These are phyloP conservation scores for Aspergillus sp. DNA, from an alignment of 2,329 filamentous ascomycete species.

Conservation along the genomic window DNA sequence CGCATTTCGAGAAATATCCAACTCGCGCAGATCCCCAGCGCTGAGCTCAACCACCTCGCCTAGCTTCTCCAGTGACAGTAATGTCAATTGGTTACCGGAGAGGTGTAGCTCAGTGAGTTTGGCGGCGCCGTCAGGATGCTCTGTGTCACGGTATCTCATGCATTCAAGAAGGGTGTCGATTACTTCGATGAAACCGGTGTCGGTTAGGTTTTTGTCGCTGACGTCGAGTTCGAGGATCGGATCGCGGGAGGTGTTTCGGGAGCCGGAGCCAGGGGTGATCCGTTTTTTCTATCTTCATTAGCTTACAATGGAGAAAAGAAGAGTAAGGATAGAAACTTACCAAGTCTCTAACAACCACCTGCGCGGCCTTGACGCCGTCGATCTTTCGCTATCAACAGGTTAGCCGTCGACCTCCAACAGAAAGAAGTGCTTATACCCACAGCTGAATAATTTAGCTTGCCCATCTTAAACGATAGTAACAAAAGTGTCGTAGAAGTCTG, in stretches of 20 bases:
- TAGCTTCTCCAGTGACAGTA: constrained; percentile 34
- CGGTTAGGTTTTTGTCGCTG: constrained; percentile 39
- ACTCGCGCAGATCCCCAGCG: constrained; percentile 38
- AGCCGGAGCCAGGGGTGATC: constrained; percentile 22
- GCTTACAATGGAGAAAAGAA: not conserved
- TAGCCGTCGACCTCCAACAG: constrained; percentile 5
- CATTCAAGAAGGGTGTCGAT: constrained; percentile 37
- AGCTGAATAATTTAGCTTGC: constrained; percentile 34
- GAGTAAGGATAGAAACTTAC: constrained; percentile 15
- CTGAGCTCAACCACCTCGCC: constrained; percentile 37
- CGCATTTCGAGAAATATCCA: constrained; percentile 43
- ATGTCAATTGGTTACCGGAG: constrained; percentile 39
- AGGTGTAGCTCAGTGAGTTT: constrained; percentile 43
- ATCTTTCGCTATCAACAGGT: constrained; percentile 35
- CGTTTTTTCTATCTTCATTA: constrained; percentile 25
- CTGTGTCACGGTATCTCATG: constrained; percentile 26
- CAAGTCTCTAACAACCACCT: constrained; percentile 40
- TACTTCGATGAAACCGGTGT: constrained; percentile 39
- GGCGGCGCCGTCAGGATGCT: constrained; percentile 24
- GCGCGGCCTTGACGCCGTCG: constrained; percentile 40
- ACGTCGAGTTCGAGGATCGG: constrained; percentile 41
- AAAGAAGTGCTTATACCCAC: constrained; percentile 17
- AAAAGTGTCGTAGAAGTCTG: not conserved
- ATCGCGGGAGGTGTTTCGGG: constrained; percentile 25
- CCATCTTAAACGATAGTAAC: constrained; percentile 22